phyloP scores from a whole-genome alignment of 352 stramenopile species.

The Phytophthora cajani region DNA sequence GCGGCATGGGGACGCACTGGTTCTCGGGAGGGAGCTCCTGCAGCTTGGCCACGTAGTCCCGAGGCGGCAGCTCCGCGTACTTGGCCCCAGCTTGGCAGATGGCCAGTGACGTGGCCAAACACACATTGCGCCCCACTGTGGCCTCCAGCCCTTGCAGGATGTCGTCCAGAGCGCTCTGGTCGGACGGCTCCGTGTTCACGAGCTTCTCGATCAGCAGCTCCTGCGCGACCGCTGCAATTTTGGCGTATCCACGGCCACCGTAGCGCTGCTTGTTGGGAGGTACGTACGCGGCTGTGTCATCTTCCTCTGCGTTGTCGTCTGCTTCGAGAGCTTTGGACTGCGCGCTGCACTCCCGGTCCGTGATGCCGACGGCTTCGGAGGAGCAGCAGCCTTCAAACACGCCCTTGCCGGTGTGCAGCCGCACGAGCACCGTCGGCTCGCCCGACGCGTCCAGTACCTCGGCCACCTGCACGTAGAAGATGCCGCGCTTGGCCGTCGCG shows the following conservation, averaged over 20 bases:
- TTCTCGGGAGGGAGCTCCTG: slow-evolving; percentile 51
- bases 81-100: slow-evolving; percentile 70
- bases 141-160: slow-evolving; percentile 46
- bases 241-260: slow-evolving; percentile 45
- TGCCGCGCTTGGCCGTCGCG: slow-evolving; percentile 68
- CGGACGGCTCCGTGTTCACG: slow-evolving; percentile 46
- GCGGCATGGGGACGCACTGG: slow-evolving; percentile 69
- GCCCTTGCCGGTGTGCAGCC: slow-evolving; percentile 73
- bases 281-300: slow-evolving; percentile 8
- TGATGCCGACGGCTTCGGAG: slow-evolving; percentile 39
- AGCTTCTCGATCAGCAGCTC: slow-evolving; percentile 50
- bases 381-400: slow-evolving; percentile 66
- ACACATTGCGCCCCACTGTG: slow-evolving; percentile 62
- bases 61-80: slow-evolving; percentile 57
- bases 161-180: slow-evolving; percentile 54
- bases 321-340: slow-evolving; percentile 10
- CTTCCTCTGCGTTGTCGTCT: not conserved
- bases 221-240: slow-evolving; percentile 44
- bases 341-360: slow-evolving; percentile 30
- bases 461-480: slow-evolving; percentile 68
- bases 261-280: slow-evolving; percentile 49
- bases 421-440: slow-evolving; percentile 53
- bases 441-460: slow-evolving; percentile 58
- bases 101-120: slow-evolving; percentile 64
- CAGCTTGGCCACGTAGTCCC: slow-evolving; percentile 63